phyloP scores from a whole-genome alignment of 2,329 filamentous ascomycete genomes.

The Aspergillus flavus region DNA sequence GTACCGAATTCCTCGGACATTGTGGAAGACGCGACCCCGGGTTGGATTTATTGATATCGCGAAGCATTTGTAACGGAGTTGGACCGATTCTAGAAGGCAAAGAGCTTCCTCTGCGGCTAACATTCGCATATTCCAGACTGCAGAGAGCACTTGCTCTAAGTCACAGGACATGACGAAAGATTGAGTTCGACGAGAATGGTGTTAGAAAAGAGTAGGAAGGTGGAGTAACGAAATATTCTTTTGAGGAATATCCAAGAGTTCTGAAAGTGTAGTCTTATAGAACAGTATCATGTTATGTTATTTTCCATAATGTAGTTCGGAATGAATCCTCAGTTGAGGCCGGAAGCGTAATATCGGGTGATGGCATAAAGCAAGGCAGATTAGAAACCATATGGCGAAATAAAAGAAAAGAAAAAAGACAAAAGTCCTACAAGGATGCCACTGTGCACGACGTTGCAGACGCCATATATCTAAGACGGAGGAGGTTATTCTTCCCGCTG shows the following conservation, averaged over 20 bases:
- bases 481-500: background rate
- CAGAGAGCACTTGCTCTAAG: background rate
- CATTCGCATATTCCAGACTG: background rate
- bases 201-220: background rate
- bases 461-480: background rate
- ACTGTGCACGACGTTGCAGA: background rate
- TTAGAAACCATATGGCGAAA: no score
- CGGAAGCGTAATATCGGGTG: background rate
- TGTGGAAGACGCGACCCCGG: constrained; percentile 39
- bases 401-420: background rate
- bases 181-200: background rate
- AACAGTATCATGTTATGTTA: no score
- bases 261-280: background rate
- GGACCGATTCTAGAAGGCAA: background rate
- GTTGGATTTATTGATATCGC: background rate
- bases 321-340: no score
- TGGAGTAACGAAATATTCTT: no score
- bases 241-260: background rate
- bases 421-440: no score
- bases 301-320: no score
- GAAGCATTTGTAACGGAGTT: background rate
- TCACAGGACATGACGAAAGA: background rate
- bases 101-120: background rate
- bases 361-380: background rate
- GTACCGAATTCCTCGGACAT: constrained; percentile 41